phyloP scores from a whole-genome alignment of 2,329 filamentous ascomycete species.

The Calcarisporium arbuscula region DNA sequence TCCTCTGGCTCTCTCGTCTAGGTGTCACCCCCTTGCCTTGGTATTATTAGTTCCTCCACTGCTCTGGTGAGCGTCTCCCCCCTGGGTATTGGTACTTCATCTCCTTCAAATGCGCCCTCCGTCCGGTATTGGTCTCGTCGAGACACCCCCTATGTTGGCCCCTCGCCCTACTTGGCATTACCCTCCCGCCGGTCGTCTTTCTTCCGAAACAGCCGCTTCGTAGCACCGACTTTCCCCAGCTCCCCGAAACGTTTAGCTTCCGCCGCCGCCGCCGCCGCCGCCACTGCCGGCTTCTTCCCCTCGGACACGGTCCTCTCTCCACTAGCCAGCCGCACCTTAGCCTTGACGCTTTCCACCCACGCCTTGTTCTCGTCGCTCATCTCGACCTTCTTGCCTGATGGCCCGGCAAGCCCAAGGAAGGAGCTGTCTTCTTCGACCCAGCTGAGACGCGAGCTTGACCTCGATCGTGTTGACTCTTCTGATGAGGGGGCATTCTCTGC shows the following conservation, averaged over 20 bases:
- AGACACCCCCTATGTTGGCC: constrained; percentile 1
- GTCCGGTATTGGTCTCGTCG: too few relatives aligned
- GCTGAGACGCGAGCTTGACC: constrained; percentile 46
- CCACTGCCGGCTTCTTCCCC: too few relatives aligned
- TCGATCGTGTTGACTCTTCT: constrained; percentile 38
- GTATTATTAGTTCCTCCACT: too few relatives aligned
- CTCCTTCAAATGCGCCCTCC: background rate
- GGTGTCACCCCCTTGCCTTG: too few relatives aligned
- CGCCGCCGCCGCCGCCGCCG: constrained; percentile 13
- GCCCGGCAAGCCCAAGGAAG: constrained; percentile 63
- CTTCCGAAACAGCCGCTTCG: constrained; percentile 63
- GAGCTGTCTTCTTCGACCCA: constrained; percentile 55
- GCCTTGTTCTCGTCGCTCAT: constrained; percentile 68
- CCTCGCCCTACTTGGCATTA: constrained; percentile 6
- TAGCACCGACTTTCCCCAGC: constrained; percentile 64
- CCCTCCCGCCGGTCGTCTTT: constrained; percentile 19
- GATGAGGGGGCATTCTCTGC: constrained; percentile 37
- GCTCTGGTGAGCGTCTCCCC: too few relatives aligned
- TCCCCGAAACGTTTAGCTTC: constrained; percentile 53
- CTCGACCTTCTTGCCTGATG: constrained; percentile 55
- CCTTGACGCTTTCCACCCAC: constrained; percentile 80
- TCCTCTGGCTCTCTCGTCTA: too few relatives aligned
- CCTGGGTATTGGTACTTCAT: background rate
- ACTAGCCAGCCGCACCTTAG: constrained; percentile 67
- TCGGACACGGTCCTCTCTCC: constrained; percentile 40